Percentiles rank a stretch among this genome's conserved stretches.
These are phyloP conservation scores for Kluyveromyces lactis DNA, from an alignment of 805 yeast species.

Conservation along the genomic window DNA sequence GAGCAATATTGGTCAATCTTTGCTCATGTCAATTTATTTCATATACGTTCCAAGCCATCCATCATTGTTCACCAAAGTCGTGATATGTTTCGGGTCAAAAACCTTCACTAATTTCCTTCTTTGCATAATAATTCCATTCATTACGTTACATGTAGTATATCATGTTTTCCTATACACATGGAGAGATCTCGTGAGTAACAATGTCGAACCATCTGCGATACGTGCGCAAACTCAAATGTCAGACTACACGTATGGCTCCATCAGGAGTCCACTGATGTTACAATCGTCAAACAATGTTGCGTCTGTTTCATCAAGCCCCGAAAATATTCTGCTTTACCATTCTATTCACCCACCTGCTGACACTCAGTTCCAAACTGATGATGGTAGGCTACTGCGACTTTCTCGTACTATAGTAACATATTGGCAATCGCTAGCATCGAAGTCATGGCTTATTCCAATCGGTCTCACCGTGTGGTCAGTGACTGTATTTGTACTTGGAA, in stretches of 20 bases:
- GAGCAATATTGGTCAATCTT: constrained; percentile 27
- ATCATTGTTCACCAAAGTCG: constrained; percentile 23
- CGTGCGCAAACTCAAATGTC: background rate
- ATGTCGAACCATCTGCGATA: constrained; percentile 4
- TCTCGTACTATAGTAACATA: constrained; percentile 7
- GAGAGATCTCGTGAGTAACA: constrained; percentile 11
- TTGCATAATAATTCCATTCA: constrained; percentile 27
- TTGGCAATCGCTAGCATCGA: constrained; percentile 11
- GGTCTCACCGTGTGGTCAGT: constrained; percentile 8
- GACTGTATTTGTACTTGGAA: constrained; percentile 6
- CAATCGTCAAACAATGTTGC: background rate
- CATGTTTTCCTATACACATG: constrained; percentile 18
- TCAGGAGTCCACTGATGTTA: background rate
- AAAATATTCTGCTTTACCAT: background rate
- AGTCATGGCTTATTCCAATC: constrained; percentile 6
- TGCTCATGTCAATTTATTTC: constrained; percentile 33
- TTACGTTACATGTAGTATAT: constrained; percentile 13
- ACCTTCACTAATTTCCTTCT: constrained; percentile 24
- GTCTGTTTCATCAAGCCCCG: background rate
- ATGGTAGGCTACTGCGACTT: constrained; percentile 7
- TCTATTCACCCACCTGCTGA: constrained; percentile 3
- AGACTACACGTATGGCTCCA: constrained; percentile 1
- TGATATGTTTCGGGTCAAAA: constrained; percentile 30
- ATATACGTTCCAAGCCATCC: constrained; percentile 33
- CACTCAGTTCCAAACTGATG: constrained; percentile 1